Evolutionary conservation across 2,329 filamentous ascomycete genomes (phyloP), one percentile per base, ranked within the genome.

Genomic region (Hypoxylon sp.): DNA sequence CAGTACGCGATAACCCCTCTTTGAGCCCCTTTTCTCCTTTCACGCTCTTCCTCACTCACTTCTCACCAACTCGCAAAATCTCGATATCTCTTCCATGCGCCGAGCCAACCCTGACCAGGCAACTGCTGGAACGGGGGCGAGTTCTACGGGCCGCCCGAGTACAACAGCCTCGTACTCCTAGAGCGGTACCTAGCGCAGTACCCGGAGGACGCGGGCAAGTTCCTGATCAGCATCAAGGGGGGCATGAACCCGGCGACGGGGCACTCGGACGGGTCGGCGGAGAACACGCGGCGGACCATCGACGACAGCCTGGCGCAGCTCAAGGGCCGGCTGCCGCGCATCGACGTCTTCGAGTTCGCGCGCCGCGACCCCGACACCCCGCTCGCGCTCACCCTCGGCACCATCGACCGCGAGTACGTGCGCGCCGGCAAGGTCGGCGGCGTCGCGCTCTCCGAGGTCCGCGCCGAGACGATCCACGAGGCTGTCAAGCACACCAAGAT

Each of bases 211-310:
- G 82, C 82, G 3, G 74, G 78, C 26, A 81, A 84, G 66, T 76
- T 86, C 2, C 74, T 85, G 6, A 71, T 87, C 27, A 79, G 75
- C 64, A 78, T 87, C 65, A 87, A 87, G 70, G 83, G 83, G 11
- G 82, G 78, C 1, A 20, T 77, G 10, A 67, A 76, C 43, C 43
- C 67, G 0, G 62, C 65, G 3, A 69, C 74, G 24, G 47, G 66
- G 0, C 63, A 64, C 0, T 70, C 78, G 0, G 79, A 83, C 60
- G 77, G 79, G 8, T 79, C 77, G 3, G 78, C 79, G 18, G 77
- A 78, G 46, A 77, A 77, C 21, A 76, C 84, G 10, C 79, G 80
- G 17, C 74, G 74, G 10, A 79, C 76, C 21, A 73, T 86, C 24
- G 82, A 86, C 31, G 77, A 81, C 38, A 79, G 76, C 64, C 63